Percentiles rank a stretch among this genome's conserved stretches.
Evolutionary conservation across 495 filamentous ascomycete genomes (phyloP).

Genomic region (Darksidea phi): DNA sequence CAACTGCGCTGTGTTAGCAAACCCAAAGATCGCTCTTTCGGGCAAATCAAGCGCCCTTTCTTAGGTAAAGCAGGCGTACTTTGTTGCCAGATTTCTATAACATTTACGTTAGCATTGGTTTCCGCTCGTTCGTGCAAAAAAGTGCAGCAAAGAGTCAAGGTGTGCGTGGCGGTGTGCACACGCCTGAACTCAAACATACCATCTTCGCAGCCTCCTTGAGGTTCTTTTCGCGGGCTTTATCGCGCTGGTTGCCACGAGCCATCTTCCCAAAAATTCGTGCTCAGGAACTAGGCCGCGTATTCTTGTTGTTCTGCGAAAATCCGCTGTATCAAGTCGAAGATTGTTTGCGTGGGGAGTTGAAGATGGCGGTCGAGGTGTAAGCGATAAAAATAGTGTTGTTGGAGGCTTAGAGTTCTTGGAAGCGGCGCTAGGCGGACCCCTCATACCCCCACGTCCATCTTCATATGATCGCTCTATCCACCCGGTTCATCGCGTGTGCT

Average conservation of each 20-base stretch:
- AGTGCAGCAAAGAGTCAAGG: too few species aligned
- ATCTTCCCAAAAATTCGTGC: slow-evolving; percentile 46
- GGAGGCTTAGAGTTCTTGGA: too few species aligned
- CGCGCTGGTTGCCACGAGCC: slow-evolving; percentile 92
- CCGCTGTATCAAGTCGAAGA: background rate
- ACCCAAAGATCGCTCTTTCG: too few species aligned
- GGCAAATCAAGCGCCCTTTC: too few species aligned
- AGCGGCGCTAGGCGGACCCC: too few species aligned
- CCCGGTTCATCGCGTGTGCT: too few species aligned
- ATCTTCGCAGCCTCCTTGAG: slow-evolving; percentile 60
- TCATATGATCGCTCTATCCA: too few species aligned
- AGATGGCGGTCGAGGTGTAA: background rate
- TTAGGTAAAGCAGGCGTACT: slow-evolving; percentile 36
- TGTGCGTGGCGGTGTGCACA: slow-evolving; percentile 3
- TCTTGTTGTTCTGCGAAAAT: too few species aligned
- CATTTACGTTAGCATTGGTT: slow-evolving; percentile 1
- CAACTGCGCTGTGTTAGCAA: slow-evolving; percentile 37
- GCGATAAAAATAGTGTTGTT: too few species aligned
- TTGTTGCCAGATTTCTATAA: slow-evolving; percentile 63
- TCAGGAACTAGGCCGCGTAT: too few species aligned
- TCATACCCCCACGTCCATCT: too few species aligned
- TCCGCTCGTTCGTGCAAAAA: too few species aligned
- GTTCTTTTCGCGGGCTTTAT: slow-evolving; percentile 80
- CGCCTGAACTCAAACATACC: slow-evolving; percentile 48
- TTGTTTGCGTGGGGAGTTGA: background rate